phyloP scores from a whole-genome alignment of 129 eudicot genomes.

The Mikania micrantha region DNA sequence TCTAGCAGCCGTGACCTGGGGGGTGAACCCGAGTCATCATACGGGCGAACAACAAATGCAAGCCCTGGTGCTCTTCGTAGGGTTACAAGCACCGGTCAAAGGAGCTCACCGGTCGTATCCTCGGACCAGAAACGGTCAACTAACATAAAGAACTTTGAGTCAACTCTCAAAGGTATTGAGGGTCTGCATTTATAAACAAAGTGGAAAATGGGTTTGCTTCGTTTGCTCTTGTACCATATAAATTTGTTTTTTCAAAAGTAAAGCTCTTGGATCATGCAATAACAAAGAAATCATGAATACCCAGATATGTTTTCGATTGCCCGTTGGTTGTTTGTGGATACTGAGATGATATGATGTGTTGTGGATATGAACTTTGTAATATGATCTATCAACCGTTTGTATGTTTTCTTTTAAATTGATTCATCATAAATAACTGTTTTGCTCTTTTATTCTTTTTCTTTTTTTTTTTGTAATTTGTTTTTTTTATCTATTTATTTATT shows the following conservation, averaged over 20 bases:
- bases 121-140: constrained; percentile 47
- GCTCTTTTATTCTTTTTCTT: background rate
- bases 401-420: constrained; percentile 15
- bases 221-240: constrained; percentile 24
- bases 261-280: constrained; percentile 21
- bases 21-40: constrained; percentile 44
- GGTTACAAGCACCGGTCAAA: constrained; percentile 50
- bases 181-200: constrained; percentile 52
- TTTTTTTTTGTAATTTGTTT: no score
- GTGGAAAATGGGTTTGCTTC: constrained; percentile 24
- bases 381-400: constrained; percentile 15
- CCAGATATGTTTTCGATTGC: constrained; percentile 14
- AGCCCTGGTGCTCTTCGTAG: constrained; percentile 43
- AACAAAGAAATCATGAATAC: constrained; percentile 15
- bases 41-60: constrained; percentile 41
- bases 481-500: no score
- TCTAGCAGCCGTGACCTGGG: constrained; percentile 69
- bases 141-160: constrained; percentile 51
- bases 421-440: background rate
- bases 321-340: constrained; percentile 19
- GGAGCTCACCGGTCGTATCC: constrained; percentile 57
- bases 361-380: constrained; percentile 11
- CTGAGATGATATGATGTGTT: constrained; percentile 11
- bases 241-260: constrained; percentile 28
- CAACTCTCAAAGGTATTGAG: constrained; percentile 75